Conservation (phyloP, 495 filamentous ascomycete genomes). For the Neurospora sp. region DNA sequence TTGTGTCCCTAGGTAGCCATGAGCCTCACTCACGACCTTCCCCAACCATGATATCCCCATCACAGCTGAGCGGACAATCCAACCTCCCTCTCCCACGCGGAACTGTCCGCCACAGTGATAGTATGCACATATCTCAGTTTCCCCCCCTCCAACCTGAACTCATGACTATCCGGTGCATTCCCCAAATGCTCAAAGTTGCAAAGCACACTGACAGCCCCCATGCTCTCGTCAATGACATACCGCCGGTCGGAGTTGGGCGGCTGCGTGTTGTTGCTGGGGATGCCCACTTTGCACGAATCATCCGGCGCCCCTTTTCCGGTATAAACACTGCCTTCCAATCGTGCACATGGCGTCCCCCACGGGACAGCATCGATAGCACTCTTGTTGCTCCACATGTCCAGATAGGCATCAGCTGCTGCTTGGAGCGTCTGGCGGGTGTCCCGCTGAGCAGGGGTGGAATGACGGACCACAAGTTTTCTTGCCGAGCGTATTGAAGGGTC, state of each 20-base stretch:
- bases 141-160: slow-evolving; percentile 32
- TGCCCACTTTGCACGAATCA: slow-evolving; percentile 29
- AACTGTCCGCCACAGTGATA: slow-evolving; percentile 18
- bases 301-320: slow-evolving; percentile 24
- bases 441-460: slow-evolving; percentile 24
- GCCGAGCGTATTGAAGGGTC: slow-evolving; percentile 24
- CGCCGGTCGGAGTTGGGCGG: slow-evolving; percentile 27
- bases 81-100: not conserved
- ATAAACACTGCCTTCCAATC: slow-evolving; percentile 30
- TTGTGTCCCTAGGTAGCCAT: not conserved
- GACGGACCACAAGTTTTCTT: slow-evolving; percentile 28
- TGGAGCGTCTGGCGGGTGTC: slow-evolving; percentile 20
- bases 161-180: slow-evolving; percentile 30
- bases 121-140: slow-evolving; percentile 35
- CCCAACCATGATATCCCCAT: no score
- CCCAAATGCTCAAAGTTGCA: slow-evolving; percentile 33
- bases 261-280: slow-evolving; percentile 28
- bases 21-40: not conserved
- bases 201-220: slow-evolving; percentile 28
- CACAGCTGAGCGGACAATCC: no score
- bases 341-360: slow-evolving; percentile 30
- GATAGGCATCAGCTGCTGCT: slow-evolving; percentile 29
- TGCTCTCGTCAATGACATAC: slow-evolving; percentile 29
- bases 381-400: slow-evolving; percentile 30
- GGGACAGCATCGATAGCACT: slow-evolving; percentile 24